Percentiles rank a stretch among this genome's conserved stretches.
These are phyloP conservation scores for Aspergillus cejpii DNA, from an alignment of 2,329 filamentous ascomycete species.

Conservation along the genomic window DNA sequence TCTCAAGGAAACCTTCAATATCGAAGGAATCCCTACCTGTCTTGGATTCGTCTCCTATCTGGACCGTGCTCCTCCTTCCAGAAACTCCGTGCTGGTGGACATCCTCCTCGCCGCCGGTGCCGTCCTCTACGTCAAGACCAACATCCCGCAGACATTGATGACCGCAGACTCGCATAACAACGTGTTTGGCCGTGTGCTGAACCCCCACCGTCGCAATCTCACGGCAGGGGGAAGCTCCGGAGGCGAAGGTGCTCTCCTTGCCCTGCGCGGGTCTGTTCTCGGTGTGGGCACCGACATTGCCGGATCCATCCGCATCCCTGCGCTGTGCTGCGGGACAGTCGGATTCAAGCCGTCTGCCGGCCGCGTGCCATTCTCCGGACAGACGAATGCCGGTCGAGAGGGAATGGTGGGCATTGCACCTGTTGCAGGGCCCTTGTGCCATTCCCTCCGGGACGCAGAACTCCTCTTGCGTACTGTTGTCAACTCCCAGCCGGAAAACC, in stretches of 20 bases:
- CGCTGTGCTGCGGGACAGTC: slow-evolving; percentile 46
- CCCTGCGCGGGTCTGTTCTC: slow-evolving; percentile 51
- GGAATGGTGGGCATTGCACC: slow-evolving; percentile 17
- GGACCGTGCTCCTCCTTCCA: slow-evolving; percentile 47
- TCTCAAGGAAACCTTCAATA: slow-evolving; percentile 44
- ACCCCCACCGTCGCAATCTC: slow-evolving; percentile 53
- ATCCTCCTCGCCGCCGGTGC: slow-evolving; percentile 55
- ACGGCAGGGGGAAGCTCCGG: slow-evolving; percentile 59
- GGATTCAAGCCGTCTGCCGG: slow-evolving; percentile 43
- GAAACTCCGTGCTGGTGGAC: slow-evolving; percentile 51
- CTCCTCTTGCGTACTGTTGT: slow-evolving; percentile 11
- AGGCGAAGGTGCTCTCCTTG: slow-evolving; percentile 57
- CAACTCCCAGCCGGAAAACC: slow-evolving; percentile 4
- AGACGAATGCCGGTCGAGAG: slow-evolving; percentile 22
- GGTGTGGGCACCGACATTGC: slow-evolving; percentile 57
- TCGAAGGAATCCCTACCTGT: slow-evolving; percentile 48
- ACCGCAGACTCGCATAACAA: slow-evolving; percentile 49
- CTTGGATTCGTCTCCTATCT: slow-evolving; percentile 56
- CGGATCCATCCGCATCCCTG: slow-evolving; percentile 41
- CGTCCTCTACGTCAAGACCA: slow-evolving; percentile 62
- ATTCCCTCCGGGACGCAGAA: slow-evolving; percentile 11
- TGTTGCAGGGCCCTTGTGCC: slow-evolving; percentile 18
- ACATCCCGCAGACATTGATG: slow-evolving; percentile 52
- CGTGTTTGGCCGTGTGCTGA: slow-evolving; percentile 55
- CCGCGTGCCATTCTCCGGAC: slow-evolving; percentile 47